Conservation (phyloP, 768 basidiomycete species). For the Rhizopogon vesiculosus region DNA sequence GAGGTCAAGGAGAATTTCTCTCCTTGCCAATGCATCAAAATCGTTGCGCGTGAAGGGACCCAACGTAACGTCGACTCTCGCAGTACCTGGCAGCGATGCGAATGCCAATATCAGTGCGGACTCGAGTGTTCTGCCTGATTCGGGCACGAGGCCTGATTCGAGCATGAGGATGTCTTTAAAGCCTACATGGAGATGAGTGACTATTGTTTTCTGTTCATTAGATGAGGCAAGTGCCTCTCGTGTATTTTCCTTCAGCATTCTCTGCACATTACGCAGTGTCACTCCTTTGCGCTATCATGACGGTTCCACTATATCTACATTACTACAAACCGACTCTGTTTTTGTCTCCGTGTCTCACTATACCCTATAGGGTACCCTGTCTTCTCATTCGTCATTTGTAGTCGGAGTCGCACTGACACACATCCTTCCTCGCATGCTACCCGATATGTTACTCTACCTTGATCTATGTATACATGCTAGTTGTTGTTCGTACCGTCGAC, state of each 20-base stretch:
- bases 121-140: not conserved
- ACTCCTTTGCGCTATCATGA: not conserved
- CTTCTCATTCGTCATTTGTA: constrained; percentile 4
- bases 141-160: constrained; percentile 8
- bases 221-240: constrained; percentile 9
- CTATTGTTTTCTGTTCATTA: constrained; percentile 9
- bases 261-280: not conserved
- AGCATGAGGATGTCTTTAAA: constrained; percentile 41
- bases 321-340: constrained; percentile 1
- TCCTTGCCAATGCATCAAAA: constrained; percentile 37
- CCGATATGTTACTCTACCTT: constrained; percentile 19
- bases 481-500: constrained; percentile 10
- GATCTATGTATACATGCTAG: constrained; percentile 20
- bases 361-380: constrained; percentile 5
- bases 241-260: constrained; percentile 14
- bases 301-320: not conserved
- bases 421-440: constrained; percentile 14
- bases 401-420: not conserved
- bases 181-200: constrained; percentile 56
- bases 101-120: constrained; percentile 42
- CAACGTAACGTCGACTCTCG: constrained; percentile 27
- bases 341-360: constrained; percentile 8
- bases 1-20: constrained; percentile 52
- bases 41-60: constrained; percentile 29
- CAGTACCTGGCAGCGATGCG: constrained; percentile 33